Percentiles rank a stretch among this genome's conserved stretches.
phyloP scores from a whole-genome alignment of 345 rosid species.

The Lumnitzera racemosa region DNA sequence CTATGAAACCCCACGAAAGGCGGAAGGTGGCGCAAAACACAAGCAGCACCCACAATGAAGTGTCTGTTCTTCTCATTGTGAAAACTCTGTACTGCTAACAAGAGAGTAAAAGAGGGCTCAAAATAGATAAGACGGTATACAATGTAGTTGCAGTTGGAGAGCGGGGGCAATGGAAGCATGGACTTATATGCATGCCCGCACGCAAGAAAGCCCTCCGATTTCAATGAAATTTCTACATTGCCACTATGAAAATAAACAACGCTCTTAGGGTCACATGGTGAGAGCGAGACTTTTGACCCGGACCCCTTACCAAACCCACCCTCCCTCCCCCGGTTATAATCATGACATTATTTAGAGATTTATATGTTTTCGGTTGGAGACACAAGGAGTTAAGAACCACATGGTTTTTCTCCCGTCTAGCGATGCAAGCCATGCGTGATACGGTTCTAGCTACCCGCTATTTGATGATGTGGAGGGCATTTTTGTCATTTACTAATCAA shows the following conservation, averaged over 20 bases:
- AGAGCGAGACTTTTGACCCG: no score
- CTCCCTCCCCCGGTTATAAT: neutral
- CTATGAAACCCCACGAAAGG: slow-evolving; percentile 1
- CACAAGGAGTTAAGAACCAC: neutral
- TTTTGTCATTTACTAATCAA: neutral
- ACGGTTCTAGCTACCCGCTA: neutral
- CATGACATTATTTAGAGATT: no score
- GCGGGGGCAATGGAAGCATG: neutral
- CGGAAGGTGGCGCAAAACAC: slow-evolving; percentile 1
- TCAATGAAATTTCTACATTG: neutral
- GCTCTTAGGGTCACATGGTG: no score
- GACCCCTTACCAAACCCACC: no score
- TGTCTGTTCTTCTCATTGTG: neutral
- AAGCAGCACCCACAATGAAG: neutral
- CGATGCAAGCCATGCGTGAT: slow-evolving; percentile 1
- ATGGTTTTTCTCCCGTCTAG: neutral
- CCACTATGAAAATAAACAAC: neutral
- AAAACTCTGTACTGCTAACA: no score
- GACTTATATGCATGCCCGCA: slow-evolving; percentile 4
- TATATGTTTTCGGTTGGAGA: no score
- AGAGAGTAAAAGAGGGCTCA: neutral
- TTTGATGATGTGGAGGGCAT: neutral
- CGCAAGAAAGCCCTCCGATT: neutral
- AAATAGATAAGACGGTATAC: neutral
- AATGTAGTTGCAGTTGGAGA: neutral